Evolutionary conservation across 2,329 filamentous ascomycete species (phyloP).

Genomic region (Aspergillus sclerotialis): DNA sequence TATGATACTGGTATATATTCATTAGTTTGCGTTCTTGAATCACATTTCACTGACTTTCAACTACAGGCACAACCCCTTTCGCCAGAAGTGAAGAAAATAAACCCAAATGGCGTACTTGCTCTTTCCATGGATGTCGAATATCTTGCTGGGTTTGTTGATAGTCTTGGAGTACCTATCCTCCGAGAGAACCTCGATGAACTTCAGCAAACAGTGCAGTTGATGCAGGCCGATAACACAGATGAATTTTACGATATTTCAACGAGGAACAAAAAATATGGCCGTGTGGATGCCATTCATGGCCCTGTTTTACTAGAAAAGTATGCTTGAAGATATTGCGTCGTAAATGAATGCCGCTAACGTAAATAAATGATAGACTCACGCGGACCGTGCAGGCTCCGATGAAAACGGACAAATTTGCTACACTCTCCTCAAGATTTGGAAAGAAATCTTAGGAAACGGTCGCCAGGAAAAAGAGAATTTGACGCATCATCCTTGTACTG

Average conservation of each 20-base stretch:
- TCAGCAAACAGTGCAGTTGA: constrained; percentile 81
- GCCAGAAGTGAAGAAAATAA: constrained; percentile 74
- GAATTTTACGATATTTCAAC: constrained; percentile 93
- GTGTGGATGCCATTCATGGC: constrained; percentile 86
- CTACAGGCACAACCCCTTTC: constrained; percentile 68
- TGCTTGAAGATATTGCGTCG: constrained; percentile 12
- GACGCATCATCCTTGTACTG: constrained; percentile 3
- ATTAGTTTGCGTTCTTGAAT: background rate
- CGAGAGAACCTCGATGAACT: constrained; percentile 86
- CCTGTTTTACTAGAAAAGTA: constrained; percentile 89
- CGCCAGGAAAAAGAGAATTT: constrained; percentile 4
- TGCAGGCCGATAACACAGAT: constrained; percentile 82
- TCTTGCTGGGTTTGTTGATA: constrained; percentile 77
- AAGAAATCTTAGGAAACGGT: constrained; percentile 45
- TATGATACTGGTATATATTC: constrained; percentile 63
- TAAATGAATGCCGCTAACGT: constrained; percentile 4
- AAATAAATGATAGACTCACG: constrained; percentile 49
- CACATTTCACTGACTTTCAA: constrained; percentile 8
- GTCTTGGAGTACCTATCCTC: constrained; percentile 80
- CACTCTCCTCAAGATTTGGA: constrained; percentile 69
- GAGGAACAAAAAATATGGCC: constrained; percentile 86
- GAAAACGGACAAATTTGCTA: constrained; percentile 59
- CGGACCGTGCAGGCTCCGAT: constrained; percentile 53
- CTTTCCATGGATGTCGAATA: constrained; percentile 78
- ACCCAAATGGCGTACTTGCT: constrained; percentile 73